Base-by-base conservation (phyloP, 2,329 filamentous ascomycete genomes). In the Aureobasidium sp. region DNA sequence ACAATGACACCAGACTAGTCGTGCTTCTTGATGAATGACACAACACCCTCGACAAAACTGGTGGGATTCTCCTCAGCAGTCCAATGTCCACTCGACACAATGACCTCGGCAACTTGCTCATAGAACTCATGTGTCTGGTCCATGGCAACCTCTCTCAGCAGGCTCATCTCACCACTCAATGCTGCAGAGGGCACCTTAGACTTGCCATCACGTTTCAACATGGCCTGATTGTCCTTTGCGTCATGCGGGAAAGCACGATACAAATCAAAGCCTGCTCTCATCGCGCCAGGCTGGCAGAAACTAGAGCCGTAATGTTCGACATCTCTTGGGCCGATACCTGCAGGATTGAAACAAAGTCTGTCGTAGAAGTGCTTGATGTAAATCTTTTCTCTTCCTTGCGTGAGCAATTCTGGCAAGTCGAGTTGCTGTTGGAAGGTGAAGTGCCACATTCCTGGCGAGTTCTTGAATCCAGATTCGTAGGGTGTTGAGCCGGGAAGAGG, bases 311-410 rank as follows among this genome's bases (percentile, higher is more conserved):
- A 77, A 32, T 72, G 68, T n/a, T 77, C 75, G 23, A 78, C 53
- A 63, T 76, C 76, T 46, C 68, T 67, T 3, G 67, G 63, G 2
- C 69, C 68, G 59, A 79, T 74, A 5, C 71, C 76, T 23, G 66
- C 69, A 10, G 70, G 70, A 46, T 78, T 77, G 63, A 72, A 67
- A 10, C 64, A 65, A 12, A 76, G 67, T 55, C 74, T 72, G 56
- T 77, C 71, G 67, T 72, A 78, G 67, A 79, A 79, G 67, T 78
- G 75, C 58, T 74, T 75, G 7, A 79, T 64, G 62, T 80, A 79
- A 34, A 75, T 68, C 17, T 68, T 66, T 66, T 80, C 78, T 27
- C 70, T 69, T n/a, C 77, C 75, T 1, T 70, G 64, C 10, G 78
- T 71, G 10, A 80, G 69, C 1, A 71, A 66, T 56, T 77, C 72